Evolutionary conservation across 164 flowering plant species (phyloP).

Genomic region (Houttuynia cordata): DNA sequence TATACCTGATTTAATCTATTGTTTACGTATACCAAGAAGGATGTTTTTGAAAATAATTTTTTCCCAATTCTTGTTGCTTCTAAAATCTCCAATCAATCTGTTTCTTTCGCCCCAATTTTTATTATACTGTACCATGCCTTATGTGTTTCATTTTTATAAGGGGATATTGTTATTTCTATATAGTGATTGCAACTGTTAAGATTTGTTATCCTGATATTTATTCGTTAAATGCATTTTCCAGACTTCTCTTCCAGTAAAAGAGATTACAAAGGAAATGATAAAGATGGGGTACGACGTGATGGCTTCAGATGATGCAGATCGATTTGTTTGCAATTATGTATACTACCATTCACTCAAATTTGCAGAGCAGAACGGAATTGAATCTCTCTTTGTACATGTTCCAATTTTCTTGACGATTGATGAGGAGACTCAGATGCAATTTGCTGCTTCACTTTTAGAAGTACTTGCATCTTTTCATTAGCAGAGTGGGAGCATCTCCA

Average conservation of each 20-base stretch:
- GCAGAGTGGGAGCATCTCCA: not conserved
- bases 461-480: conserved; percentile 52
- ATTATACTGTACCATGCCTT: no score
- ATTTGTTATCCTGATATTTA: no score
- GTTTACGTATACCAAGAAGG: no score
- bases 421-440: conserved; percentile 84
- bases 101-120: no score
- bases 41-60: no score
- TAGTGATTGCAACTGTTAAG: no score
- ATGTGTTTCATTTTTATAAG: no score
- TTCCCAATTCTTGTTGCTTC: no score
- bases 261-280: conserved; percentile 53
- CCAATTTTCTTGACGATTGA: conserved; percentile 78
- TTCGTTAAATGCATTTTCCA: conserved; percentile 8
- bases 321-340: conserved; percentile 88
- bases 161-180: no score
- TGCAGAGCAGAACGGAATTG: conserved; percentile 61
- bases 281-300: conserved; percentile 66
- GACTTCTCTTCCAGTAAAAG: conserved; percentile 67
- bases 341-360: conserved; percentile 88
- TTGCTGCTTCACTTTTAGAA: conserved; percentile 78
- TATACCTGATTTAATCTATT: no score
- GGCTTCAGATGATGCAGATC: conserved; percentile 78
- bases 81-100: no score
- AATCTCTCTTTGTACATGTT: conserved; percentile 80